Evolutionary conservation across 2,329 filamentous ascomycete species (phyloP), one percentile per base, ranked within the genome.

Genomic region (Xylariaceae sp.): DNA sequence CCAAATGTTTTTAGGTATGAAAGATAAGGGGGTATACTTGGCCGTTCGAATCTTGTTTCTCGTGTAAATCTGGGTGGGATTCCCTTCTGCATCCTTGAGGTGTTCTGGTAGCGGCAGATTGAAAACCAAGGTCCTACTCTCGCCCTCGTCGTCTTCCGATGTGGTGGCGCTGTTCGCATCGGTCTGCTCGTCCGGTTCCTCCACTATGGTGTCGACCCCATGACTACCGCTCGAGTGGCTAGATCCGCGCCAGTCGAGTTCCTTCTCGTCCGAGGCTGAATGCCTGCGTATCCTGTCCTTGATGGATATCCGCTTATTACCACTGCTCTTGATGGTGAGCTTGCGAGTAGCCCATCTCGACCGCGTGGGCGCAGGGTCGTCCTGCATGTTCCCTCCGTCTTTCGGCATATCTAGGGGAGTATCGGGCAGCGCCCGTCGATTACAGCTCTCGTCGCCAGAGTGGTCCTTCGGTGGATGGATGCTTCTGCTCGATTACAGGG

Each of bases 11-110:
- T 97, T 97, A 11, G 94, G 94, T 34, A 99, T 75, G 75, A 99
- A 99, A 61, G 90, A 96, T 64, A 99, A 75, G 7, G 95, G 88
- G 6, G 94, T 99, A 75, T 99, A 99, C 76, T 97, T 99, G 61
- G 94, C 90, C 2, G 94, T 99, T 67, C 95, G 84, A 73, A 99
- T 96, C 81, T 99, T 99, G 80, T 99, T 99, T 66, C 93, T 83
- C 53, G 89, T 82, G 74, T 88, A 99, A 18, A 83, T 78, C 59
- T 83, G 80, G 56, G 79, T 73, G 2, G 92, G 89, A 60, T 85
- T 81, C 41, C 92, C 94, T 51, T 96, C 86, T 62, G 94, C 89
- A 71, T 97, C 91, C 68, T 88, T 80, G 64, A 89, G 83, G 23
- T 87, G 82, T 49, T 82, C 77, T 0, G 94, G 92, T 55, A 99